phyloP scores from a whole-genome alignment of 768 basidiomycete genomes.

The Cystoderma amianthinum region DNA sequence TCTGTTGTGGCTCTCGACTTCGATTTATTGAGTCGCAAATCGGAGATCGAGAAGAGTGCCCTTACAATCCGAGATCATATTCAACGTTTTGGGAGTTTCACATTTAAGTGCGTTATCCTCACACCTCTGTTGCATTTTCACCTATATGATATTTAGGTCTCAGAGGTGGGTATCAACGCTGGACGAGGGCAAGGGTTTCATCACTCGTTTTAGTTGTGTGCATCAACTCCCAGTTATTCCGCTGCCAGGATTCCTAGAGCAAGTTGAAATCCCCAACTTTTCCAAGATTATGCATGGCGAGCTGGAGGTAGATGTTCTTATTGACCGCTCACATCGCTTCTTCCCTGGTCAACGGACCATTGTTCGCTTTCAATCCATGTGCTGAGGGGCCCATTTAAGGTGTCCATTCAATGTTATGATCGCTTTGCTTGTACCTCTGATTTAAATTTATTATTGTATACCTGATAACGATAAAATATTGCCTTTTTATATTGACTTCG shows the following conservation, averaged over 20 bases:
- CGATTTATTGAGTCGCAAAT: conserved; percentile 25
- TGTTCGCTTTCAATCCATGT: conserved; percentile 45
- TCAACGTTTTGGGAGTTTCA: conserved; percentile 23
- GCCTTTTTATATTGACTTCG: too few relatives aligned
- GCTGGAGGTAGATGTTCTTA: conserved; percentile 43
- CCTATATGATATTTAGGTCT: too few relatives aligned
- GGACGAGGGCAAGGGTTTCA: too few relatives aligned
- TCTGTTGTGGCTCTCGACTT: conserved; percentile 34
- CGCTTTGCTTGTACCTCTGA: too few relatives aligned
- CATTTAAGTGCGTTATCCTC: conserved; percentile 29
- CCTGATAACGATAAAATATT: too few relatives aligned
- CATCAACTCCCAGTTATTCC: conserved; percentile 6
- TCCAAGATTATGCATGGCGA: conserved; percentile 44
- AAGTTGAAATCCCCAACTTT: conserved; percentile 9
- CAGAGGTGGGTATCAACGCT: too few relatives aligned
- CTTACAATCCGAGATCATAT: conserved; percentile 25
- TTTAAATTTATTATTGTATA: too few relatives aligned
- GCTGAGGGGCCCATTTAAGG: too few relatives aligned
- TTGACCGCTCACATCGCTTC: conserved; percentile 44
- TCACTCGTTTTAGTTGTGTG: neutral
- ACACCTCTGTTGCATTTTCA: too few relatives aligned
- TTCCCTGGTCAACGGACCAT: conserved; percentile 50
- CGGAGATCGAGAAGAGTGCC: conserved; percentile 18
- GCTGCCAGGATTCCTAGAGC: conserved; percentile 4
- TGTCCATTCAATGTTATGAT: too few relatives aligned